Base-by-base conservation (phyloP, 768 basidiomycete species). In the Pleurotus tuoliensis region DNA sequence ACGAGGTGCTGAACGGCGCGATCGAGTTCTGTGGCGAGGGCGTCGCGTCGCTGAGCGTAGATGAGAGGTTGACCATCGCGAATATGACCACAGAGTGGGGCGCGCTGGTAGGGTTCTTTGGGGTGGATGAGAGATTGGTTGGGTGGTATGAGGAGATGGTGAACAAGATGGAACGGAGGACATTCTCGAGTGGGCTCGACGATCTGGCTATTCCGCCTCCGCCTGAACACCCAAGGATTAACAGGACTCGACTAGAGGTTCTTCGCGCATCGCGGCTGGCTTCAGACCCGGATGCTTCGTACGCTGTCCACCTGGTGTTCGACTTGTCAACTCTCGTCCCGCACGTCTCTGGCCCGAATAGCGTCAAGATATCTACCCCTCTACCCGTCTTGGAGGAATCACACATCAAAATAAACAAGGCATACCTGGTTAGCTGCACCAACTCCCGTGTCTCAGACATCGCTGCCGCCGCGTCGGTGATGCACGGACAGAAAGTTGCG, bases 71-170 rank as follows among this genome's bases (percentile, higher is more conserved):
- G 46, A 95, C 96, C 0, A 98, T 98, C 62, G 79, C 94, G n/a
- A 98, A 99, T 71, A 99, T 98, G 97, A 98, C 97, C 4, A 98
- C 97, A 27, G 97, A 99, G 71, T 99, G 97, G 97, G 97, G 97
- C 44, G 97, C 97, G 2, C 82, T 99, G 2, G 94, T 84, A 6
- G 97, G 97, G 30, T 85, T 97, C 5, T 98, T 99, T 76, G 95
- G 96, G 0, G 87, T 92, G 4, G 97, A 99, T 66, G 78, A 84
- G 16, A 85, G 82, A 7, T 80, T 94, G 16, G 66, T 94, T 37
- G 70, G 82, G 24, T 99, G 95, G 95, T 99, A 98, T 68, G 88
- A 92, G 44, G 73, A 75, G 4, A 75, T 82, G 11, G 70, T 96
- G 59, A 78, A 77, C 60, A 91, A 86, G 70, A 77, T 89, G 41